Conservation (phyloP, 2,329 filamentous ascomycete species). For the Botrytis tulipae region DNA sequence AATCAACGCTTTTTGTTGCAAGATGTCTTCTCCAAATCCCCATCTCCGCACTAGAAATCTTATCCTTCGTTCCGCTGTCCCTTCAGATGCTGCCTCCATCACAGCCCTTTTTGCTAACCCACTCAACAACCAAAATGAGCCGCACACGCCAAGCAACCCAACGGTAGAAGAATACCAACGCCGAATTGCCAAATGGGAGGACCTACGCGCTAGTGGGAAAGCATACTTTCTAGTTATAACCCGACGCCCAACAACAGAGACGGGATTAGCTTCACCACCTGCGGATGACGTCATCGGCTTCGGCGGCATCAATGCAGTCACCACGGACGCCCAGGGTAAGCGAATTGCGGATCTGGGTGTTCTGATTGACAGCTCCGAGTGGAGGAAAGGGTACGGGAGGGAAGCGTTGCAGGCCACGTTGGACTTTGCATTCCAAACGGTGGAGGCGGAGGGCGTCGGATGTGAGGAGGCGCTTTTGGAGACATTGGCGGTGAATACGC, state of each 20-base stretch:
- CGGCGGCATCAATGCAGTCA: background rate
- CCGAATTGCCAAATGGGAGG: background rate
- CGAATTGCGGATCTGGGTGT: background rate
- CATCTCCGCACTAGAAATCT: background rate
- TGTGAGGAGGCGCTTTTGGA: background rate
- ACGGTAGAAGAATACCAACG: background rate
- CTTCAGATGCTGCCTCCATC: background rate
- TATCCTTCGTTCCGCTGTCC: background rate
- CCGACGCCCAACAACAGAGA: background rate
- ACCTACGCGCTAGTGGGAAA: background rate
- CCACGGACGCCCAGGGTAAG: background rate
- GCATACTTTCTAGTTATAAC: background rate
- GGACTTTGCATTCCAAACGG: background rate
- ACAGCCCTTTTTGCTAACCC: background rate
- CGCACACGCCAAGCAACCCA: background rate
- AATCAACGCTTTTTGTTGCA: background rate
- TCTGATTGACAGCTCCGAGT: background rate
- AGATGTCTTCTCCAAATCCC: background rate
- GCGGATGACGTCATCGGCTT: background rate
- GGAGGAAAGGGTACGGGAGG: background rate
- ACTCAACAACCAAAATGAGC: background rate
- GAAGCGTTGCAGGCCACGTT: background rate
- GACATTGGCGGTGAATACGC: background rate
- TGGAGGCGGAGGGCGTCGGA: background rate
- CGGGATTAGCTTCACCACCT: background rate